These are phyloP conservation scores for Cladosporium sp. DNA, from an alignment of 2,329 filamentous ascomycete species.

Conservation along the genomic window DNA sequence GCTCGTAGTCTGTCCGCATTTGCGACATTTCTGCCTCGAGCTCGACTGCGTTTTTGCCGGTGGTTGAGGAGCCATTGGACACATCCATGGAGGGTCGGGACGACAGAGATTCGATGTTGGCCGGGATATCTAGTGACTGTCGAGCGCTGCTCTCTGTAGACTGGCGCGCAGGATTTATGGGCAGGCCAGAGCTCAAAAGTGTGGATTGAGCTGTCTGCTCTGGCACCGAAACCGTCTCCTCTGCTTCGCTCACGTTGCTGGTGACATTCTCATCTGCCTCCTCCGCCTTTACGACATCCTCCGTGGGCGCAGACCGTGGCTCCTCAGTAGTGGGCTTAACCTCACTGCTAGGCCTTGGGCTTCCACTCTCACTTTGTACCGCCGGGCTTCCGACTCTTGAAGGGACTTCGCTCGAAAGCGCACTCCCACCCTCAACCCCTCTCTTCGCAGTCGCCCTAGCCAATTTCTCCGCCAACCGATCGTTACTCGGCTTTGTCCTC, in stretches of 20 bases:
- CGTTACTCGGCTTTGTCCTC: slow-evolving; percentile 59
- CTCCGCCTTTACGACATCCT: slow-evolving; percentile 16
- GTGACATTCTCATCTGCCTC: background rate
- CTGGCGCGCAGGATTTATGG: slow-evolving; percentile 31
- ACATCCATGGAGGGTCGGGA: slow-evolving; percentile 28
- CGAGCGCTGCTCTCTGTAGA: slow-evolving; percentile 26
- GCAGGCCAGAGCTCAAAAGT: slow-evolving; percentile 28
- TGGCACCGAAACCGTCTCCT: background rate
- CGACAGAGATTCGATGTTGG: slow-evolving; percentile 16
- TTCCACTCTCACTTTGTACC: slow-evolving; percentile 27
- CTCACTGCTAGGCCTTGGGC: slow-evolving; percentile 43
- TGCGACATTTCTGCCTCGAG: slow-evolving; percentile 44
- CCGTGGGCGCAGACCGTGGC: slow-evolving; percentile 19
- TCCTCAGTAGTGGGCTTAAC: slow-evolving; percentile 25
- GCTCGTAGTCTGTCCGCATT: slow-evolving; percentile 47
- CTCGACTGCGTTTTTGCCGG: slow-evolving; percentile 24
- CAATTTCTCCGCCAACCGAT: slow-evolving; percentile 81
- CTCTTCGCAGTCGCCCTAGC: slow-evolving; percentile 81
- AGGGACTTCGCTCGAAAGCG: slow-evolving; percentile 35
- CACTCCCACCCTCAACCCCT: slow-evolving; percentile 46
- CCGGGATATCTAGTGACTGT: slow-evolving; percentile 22
- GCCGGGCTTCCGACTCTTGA: slow-evolving; percentile 53
- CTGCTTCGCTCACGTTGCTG: slow-evolving; percentile 3
- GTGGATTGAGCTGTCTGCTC: slow-evolving; percentile 12
- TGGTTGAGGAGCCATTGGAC: slow-evolving; percentile 1